A percentile compares a stretch with the other conserved stretches of the same genome.
Conservation (phyloP, 805 yeast genomes). For the Cyberlindnera petersonii region DNA sequence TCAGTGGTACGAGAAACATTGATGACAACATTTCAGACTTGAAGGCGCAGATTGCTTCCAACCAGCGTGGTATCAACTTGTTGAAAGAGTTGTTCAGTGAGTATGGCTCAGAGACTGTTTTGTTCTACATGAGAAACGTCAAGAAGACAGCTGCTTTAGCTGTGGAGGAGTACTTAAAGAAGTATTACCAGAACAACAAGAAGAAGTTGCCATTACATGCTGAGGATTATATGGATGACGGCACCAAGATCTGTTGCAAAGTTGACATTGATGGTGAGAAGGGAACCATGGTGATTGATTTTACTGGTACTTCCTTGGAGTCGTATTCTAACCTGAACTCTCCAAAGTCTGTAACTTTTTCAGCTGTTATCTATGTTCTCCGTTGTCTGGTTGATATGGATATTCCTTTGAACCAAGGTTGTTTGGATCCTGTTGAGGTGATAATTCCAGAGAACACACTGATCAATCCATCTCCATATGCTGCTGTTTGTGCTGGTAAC, state of each 20-base stretch:
- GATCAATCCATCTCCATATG: constrained; percentile 38
- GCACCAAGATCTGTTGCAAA: constrained; percentile 43
- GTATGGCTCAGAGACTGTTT: constrained; percentile 39
- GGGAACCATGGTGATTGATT: constrained; percentile 45
- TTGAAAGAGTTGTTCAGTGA: constrained; percentile 40
- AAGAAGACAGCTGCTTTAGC: constrained; percentile 45
- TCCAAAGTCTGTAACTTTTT: constrained; percentile 49
- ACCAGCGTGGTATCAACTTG: constrained; percentile 46
- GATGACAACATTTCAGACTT: constrained; percentile 49
- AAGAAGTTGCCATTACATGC: constrained; percentile 38
- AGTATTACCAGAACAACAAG: constrained; percentile 40
- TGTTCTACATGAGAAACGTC: constrained; percentile 45
- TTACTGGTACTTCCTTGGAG: constrained; percentile 49
- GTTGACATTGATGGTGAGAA: constrained; percentile 38
- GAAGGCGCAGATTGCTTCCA: constrained; percentile 49
- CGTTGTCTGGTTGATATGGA: constrained; percentile 68
- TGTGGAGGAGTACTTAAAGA: constrained; percentile 33
- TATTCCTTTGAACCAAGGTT: constrained; percentile 93
- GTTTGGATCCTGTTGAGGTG: constrained; percentile 66
- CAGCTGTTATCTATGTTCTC: constrained; percentile 51
- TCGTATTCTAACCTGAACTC: constrained; percentile 52
- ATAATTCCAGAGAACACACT: constrained; percentile 33
- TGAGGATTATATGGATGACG: constrained; percentile 52
- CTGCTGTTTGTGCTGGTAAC: constrained; percentile 48
- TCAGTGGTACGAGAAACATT: constrained; percentile 52